Evolutionary conservation across 2,329 filamentous ascomycete species (phyloP).

Genomic region (Penicillium sp.): DNA sequence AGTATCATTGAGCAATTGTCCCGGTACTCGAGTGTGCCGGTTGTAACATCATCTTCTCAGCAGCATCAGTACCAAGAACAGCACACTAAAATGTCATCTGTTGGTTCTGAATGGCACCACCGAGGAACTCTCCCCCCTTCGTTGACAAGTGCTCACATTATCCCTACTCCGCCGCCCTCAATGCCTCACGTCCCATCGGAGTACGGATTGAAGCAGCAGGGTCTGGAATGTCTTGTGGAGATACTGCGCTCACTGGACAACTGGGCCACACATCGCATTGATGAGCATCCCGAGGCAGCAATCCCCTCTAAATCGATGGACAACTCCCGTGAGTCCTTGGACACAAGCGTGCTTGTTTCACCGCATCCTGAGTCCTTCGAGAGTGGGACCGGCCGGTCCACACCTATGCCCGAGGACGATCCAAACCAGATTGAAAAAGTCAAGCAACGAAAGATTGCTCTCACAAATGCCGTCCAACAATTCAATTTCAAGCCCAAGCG

Average conservation of each 20-base stretch:
- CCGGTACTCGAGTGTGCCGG: slow-evolving; percentile 76
- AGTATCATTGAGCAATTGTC: slow-evolving; percentile 91
- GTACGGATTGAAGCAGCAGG: slow-evolving; percentile 86
- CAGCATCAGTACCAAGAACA: slow-evolving; percentile 86
- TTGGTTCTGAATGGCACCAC: slow-evolving; percentile 77
- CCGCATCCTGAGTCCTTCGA: slow-evolving; percentile 59
- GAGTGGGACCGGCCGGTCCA: slow-evolving; percentile 60
- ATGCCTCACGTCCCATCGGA: slow-evolving; percentile 75
- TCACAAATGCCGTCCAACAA: slow-evolving; percentile 81
- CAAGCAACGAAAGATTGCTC: slow-evolving; percentile 88
- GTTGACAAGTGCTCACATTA: slow-evolving; percentile 75
- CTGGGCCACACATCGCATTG: slow-evolving; percentile 74
- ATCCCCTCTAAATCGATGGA: slow-evolving; percentile 55
- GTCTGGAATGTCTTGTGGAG: slow-evolving; percentile 84
- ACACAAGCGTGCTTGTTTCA: slow-evolving; percentile 58
- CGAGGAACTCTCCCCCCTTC: slow-evolving; percentile 83
- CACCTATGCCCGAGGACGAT: slow-evolving; percentile 78
- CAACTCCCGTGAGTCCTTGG: slow-evolving; percentile 71
- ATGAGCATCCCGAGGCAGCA: slow-evolving; percentile 53
- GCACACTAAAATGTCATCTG: slow-evolving; percentile 59
- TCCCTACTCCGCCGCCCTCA: slow-evolving; percentile 49
- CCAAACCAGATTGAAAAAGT: slow-evolving; percentile 91
- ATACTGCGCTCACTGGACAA: slow-evolving; percentile 86
- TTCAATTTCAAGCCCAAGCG: slow-evolving; percentile 99
- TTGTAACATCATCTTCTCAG: slow-evolving; percentile 71